phyloP scores from a whole-genome alignment of 2,329 filamentous ascomycete genomes.

The Nemania sp. region DNA sequence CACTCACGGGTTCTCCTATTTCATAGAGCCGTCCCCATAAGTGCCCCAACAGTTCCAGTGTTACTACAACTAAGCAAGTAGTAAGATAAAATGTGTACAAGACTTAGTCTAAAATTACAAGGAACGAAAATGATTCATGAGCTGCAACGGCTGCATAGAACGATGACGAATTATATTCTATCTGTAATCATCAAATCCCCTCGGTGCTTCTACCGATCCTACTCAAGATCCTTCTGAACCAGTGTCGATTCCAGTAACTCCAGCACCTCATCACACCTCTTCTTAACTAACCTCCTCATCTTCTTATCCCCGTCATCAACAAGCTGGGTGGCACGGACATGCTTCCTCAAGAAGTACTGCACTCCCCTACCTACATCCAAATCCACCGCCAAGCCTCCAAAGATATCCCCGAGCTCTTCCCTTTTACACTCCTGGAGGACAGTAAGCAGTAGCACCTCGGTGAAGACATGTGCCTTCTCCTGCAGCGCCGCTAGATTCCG shows the following conservation, averaged over 20 bases:
- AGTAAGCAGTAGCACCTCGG: constrained; percentile 83
- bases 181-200: neutral
- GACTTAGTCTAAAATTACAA: too few relatives aligned
- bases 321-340: constrained; percentile 74
- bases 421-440: constrained; percentile 76
- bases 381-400: constrained; percentile 73
- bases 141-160: neutral
- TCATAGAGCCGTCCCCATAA: too few relatives aligned
- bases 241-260: constrained; percentile 51
- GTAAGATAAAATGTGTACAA: too few relatives aligned
- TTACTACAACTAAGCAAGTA: too few relatives aligned
- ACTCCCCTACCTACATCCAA: constrained; percentile 80
- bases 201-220: neutral
- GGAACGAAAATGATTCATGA: too few relatives aligned
- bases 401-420: constrained; percentile 70
- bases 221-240: constrained; percentile 36
- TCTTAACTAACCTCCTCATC: constrained; percentile 61
- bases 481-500: constrained; percentile 85
- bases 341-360: constrained; percentile 82
- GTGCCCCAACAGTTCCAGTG: too few relatives aligned
- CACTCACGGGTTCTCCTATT: too few relatives aligned
- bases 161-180: neutral
- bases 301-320: constrained; percentile 57
- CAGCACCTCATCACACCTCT: constrained; percentile 60
- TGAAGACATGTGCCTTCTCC: constrained; percentile 79